Evolutionary conservation across 768 basidiomycete species (phyloP).

Genomic region (Cyathus striatus): DNA sequence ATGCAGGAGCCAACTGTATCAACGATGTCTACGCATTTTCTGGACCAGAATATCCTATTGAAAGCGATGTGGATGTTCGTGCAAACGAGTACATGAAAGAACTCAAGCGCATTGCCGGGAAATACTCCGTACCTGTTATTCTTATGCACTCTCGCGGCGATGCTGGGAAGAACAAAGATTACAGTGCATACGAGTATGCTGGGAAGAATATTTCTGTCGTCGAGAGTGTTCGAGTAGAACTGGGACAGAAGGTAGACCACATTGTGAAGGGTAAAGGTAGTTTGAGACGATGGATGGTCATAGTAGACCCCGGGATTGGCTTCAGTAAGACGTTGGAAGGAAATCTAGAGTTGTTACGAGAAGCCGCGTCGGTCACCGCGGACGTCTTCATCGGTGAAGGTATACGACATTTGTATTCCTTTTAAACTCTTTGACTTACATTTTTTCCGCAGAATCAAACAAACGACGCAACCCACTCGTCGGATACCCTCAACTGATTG

Average conservation of each 20-base stretch:
- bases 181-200: conserved; percentile 38
- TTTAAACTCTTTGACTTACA: neutral
- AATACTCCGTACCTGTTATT: conserved; percentile 71
- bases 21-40: conserved; percentile 88
- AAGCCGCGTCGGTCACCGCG: conserved; percentile 40
- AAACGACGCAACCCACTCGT: conserved; percentile 40
- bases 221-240: conserved; percentile 64
- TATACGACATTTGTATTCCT: conserved; percentile 9
- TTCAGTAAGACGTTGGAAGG: conserved; percentile 84
- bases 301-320: conserved; percentile 90
- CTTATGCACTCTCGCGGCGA: conserved; percentile 95
- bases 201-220: conserved; percentile 42
- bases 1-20: conserved; percentile 86
- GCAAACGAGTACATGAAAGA: conserved; percentile 36
- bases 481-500: conserved; percentile 67
- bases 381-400: conserved; percentile 26
- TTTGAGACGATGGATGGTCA: conserved; percentile 80
- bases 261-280: conserved; percentile 68
- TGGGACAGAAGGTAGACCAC: conserved; percentile 60
- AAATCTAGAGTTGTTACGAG: conserved; percentile 65
- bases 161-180: conserved; percentile 70
- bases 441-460: conserved; percentile 6
- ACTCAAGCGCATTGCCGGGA: conserved; percentile 66
- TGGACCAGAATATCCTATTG: conserved; percentile 46
- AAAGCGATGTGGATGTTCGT: conserved; percentile 17